These are phyloP conservation scores for Lactarius sanguifluus DNA, from an alignment of 768 basidiomycete genomes.

Conservation along the genomic window DNA sequence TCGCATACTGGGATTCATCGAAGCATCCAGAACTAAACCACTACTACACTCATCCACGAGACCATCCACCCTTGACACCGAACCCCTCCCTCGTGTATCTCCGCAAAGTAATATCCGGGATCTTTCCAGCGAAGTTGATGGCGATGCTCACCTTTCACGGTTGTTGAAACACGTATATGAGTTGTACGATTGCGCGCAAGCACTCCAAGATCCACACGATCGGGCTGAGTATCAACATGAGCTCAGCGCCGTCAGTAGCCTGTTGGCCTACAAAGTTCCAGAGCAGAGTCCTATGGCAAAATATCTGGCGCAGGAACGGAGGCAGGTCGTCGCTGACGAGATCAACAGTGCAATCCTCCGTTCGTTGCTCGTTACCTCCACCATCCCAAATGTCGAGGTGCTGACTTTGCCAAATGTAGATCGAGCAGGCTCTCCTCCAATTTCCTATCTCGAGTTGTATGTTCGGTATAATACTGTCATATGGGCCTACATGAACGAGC, in stretches of 20 bases:
- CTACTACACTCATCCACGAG: slow-evolving; percentile 43
- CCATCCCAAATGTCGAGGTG: background rate
- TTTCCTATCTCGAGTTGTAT: slow-evolving; percentile 62
- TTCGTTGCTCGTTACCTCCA: slow-evolving; percentile 41
- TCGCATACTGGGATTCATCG: slow-evolving; percentile 83
- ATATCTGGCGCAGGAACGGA: slow-evolving; percentile 74
- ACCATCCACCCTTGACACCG: slow-evolving; percentile 13
- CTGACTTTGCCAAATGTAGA: slow-evolving; percentile 40
- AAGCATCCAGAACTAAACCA: slow-evolving; percentile 74
- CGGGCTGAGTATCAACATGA: slow-evolving; percentile 65
- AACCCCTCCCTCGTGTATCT: slow-evolving; percentile 24
- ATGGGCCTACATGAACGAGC: slow-evolving; percentile 57
- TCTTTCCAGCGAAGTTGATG: slow-evolving; percentile 34
- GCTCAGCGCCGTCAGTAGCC: slow-evolving; percentile 67
- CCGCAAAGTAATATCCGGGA: slow-evolving; percentile 30
- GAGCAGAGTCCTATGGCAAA: slow-evolving; percentile 72
- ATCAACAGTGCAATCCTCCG: slow-evolving; percentile 84
- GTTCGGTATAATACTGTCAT: slow-evolving; percentile 65
- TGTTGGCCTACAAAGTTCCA: slow-evolving; percentile 82
- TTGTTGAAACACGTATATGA: slow-evolving; percentile 63
- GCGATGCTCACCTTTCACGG: slow-evolving; percentile 46
- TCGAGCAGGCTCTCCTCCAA: slow-evolving; percentile 47
- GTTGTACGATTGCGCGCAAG: slow-evolving; percentile 60
- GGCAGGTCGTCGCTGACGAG: slow-evolving; percentile 83
- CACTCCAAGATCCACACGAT: slow-evolving; percentile 55